Evolutionary conservation across 2,329 filamentous ascomycete species (phyloP), one percentile per base, ranked within the genome.

Genomic region (Basipetospora chlamydospora): DNA sequence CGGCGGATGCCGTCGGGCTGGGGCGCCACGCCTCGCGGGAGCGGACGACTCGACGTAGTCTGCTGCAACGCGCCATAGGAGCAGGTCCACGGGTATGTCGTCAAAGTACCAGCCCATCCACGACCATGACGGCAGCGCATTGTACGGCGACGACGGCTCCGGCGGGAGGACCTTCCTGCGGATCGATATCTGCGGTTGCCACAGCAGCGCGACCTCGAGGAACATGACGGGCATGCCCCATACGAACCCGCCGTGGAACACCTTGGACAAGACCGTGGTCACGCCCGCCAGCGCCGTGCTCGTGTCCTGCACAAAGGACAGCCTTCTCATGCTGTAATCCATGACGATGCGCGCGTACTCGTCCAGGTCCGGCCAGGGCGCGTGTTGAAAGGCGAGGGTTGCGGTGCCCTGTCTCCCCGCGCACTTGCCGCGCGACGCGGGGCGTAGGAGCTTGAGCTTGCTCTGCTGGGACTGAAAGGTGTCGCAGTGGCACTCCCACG

Each of bases 31-130:
- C 32, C 53, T 56, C 4, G 44, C 44, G 1, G 49, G 42, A 8
- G 46, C 49, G 6, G 56, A 50, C 20, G 59, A 54, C 41, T 61
- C 56, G 8, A 64, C 53, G 36, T 63, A 63, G 43, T 64, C 60
- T 7, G 57, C 57, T 2, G 59, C 56, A 1, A 59, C 58, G 33
- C 54, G 53, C 61, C 61, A 64, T 9, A 64, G 47, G 5, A 47
- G 50, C 39, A 63, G 42, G 37, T 64, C 61, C 11, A 59, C 56
- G 5, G 60, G 53, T 11, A 63, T 50, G 20, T 55, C 58, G 39
- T 64, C 61, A 38, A 60, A 61, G 54, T 59, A 62, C 61, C 61
- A 64, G 16, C 61, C 60, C 54, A 64, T 58, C 61, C 61, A 64
- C 21, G 59, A 61, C 61, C 61, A 64, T 4, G 58, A 61, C 0